These are phyloP conservation scores for Arthrocladium fulminans DNA, from an alignment of 2,329 filamentous ascomycete genomes.

Conservation along the genomic window DNA sequence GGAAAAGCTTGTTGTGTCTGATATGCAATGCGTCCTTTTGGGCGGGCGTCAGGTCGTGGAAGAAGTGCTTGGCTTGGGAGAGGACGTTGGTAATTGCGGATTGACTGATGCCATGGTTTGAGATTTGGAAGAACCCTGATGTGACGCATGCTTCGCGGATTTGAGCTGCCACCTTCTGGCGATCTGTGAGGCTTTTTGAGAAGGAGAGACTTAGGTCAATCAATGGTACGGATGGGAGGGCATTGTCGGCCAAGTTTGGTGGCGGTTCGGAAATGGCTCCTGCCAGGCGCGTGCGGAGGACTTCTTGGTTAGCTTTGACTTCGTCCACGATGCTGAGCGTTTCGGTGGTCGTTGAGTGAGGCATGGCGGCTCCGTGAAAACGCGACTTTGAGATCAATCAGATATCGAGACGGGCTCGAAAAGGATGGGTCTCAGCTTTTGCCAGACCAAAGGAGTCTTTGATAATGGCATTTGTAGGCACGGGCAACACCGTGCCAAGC, in stretches of 20 bases:
- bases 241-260: constrained; percentile 4
- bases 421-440: too few relatives aligned
- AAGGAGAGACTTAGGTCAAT: constrained; percentile 22
- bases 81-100: constrained; percentile 36
- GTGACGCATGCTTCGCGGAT: constrained; percentile 38
- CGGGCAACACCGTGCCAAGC: not conserved
- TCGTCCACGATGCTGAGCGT: constrained; percentile 16
- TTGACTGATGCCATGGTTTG: constrained; percentile 40
- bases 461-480: not conserved
- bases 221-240: constrained; percentile 19
- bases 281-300: constrained; percentile 17
- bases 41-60: constrained; percentile 25
- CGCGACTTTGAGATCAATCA: not conserved
- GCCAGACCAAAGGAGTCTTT: not conserved
- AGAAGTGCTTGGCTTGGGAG: constrained; percentile 38
- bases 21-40: constrained; percentile 14
- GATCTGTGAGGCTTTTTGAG: constrained; percentile 7
- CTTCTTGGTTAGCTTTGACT: constrained; percentile 16
- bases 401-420: too few relatives aligned
- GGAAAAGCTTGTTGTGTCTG: constrained; percentile 14
- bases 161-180: constrained; percentile 25
- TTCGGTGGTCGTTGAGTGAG: constrained; percentile 1
- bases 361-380: not conserved
- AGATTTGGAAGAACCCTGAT: constrained; percentile 49
- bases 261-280: constrained; percentile 16